Base-by-base conservation (phyloP, 2,329 filamentous ascomycete genomes). In the Bretziella fagacearum region DNA sequence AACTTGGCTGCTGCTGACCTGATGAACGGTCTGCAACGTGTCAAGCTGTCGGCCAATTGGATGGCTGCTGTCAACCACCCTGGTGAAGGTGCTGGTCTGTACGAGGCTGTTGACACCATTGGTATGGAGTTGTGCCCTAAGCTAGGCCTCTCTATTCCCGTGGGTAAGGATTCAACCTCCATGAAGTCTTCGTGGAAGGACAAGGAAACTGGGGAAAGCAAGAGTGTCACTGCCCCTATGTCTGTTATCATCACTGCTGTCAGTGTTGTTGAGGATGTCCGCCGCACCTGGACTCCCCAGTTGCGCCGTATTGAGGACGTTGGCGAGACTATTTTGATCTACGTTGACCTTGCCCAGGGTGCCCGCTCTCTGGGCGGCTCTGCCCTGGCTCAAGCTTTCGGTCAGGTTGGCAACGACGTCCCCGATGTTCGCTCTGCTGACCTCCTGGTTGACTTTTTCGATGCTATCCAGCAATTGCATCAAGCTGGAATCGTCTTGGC, bases 151-250 rank as follows among this genome's bases (percentile, higher is more conserved):
- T 85, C 82, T 49, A 96, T 98, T 51, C 91, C 91, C 3, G 91
- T 96, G 6, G 91, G 91, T 47, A 96, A 98, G 65, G 91, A 98
- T 62, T 96, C 89, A 0, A 94, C 93, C 63, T 95, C 87, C 2
- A 96, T 98, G 91, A 95, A 95, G 69, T 89, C 93, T 57, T 85
- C 85, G 48, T 96, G 91, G 91, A 81, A 77, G 58, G 82, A 89
- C 54, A 67, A 68, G 52, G 66, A 72, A 48, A 74, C 68, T 25
- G 73, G 75, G 15, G 71, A 82, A 52, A 65, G 71, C 11, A 91
- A 83, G 65, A 87, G 87, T 54, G 89, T 96, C 43, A 95, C 85
- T 30, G 84, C 91, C 3, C 91, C 91, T 1, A 75, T 96, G 55
- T 93, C 89, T 1, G 72, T 93, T 4, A 79, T 95, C 47, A 86